phyloP scores from a whole-genome alignment of 768 basidiomycete species.

The Exsudoporus frostii region DNA sequence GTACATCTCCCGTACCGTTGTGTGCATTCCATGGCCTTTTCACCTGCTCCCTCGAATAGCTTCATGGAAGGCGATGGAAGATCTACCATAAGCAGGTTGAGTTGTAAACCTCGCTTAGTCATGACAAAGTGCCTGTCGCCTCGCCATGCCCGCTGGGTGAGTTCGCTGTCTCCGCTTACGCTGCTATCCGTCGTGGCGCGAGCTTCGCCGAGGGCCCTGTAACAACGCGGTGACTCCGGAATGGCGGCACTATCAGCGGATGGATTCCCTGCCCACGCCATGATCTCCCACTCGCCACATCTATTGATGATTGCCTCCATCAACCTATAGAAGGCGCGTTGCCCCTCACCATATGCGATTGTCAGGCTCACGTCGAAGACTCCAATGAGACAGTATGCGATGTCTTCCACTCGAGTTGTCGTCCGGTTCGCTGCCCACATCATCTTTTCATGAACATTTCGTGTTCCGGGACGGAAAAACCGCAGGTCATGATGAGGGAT shows the following conservation, averaged over 20 bases:
- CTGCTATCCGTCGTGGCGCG: not conserved
- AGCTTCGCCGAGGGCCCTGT: conserved; percentile 18
- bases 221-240: conserved; percentile 32
- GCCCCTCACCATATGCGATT: conserved; percentile 35
- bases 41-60: conserved; percentile 17
- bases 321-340: conserved; percentile 30
- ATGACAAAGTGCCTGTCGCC: conserved; percentile 29
- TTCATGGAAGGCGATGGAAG: conserved; percentile 17
- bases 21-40: conserved; percentile 9
- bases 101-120: conserved; percentile 33
- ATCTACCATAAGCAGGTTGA: conserved; percentile 22
- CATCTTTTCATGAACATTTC: conserved; percentile 28
- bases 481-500: conserved; percentile 26
- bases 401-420: conserved; percentile 33
- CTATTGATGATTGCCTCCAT: conserved; percentile 29
- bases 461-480: conserved; percentile 23
- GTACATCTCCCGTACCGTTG: conserved; percentile 20
- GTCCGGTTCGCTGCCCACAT: conserved; percentile 34
- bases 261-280: conserved; percentile 28
- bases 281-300: conserved; percentile 32
- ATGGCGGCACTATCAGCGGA: conserved; percentile 29
- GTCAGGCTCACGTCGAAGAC: conserved; percentile 34
- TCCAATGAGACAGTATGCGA: conserved; percentile 33
- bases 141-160: conserved; percentile 15
- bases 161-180: not conserved